Conservation (phyloP, 2,329 filamentous ascomycete species). For the Colletotrichum noveboracense region DNA sequence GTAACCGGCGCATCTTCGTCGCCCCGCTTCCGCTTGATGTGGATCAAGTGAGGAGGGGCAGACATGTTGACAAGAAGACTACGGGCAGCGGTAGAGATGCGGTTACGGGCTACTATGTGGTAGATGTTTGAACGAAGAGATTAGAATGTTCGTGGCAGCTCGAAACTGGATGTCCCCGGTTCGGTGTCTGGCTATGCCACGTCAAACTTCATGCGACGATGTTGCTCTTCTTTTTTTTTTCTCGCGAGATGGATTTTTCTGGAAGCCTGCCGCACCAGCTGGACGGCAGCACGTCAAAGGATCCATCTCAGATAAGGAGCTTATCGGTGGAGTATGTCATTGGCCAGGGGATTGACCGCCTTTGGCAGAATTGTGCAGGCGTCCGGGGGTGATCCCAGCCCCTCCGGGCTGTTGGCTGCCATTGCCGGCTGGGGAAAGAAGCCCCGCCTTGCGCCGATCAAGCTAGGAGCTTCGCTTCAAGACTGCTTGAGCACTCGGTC, state of each 20-base stretch:
- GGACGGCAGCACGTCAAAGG: neutral
- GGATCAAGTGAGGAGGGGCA: constrained; percentile 62
- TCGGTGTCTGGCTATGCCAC: neutral
- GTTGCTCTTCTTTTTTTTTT: neutral
- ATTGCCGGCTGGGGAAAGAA: neutral
- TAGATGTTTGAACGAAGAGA: neutral
- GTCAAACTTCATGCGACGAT: neutral
- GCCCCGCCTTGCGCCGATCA: neutral
- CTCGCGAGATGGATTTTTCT: constrained; percentile 10
- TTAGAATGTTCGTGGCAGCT: neutral
- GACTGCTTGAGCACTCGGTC: neutral
- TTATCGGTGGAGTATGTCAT: neutral
- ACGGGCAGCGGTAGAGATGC: neutral
- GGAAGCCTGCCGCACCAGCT: neutral
- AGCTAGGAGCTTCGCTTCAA: neutral
- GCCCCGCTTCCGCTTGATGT: constrained; percentile 65
- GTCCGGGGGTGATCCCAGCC: neutral
- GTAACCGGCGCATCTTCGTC: constrained; percentile 58
- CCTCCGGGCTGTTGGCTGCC: neutral
- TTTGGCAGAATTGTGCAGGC: neutral
- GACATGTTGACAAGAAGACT: constrained; percentile 46
- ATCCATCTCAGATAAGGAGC: neutral
- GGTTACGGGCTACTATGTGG: neutral
- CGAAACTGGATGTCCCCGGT: neutral
- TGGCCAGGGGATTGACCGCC: neutral